Conservation (phyloP, 495 filamentous ascomycete genomes). For the Talaromyces ruber region DNA sequence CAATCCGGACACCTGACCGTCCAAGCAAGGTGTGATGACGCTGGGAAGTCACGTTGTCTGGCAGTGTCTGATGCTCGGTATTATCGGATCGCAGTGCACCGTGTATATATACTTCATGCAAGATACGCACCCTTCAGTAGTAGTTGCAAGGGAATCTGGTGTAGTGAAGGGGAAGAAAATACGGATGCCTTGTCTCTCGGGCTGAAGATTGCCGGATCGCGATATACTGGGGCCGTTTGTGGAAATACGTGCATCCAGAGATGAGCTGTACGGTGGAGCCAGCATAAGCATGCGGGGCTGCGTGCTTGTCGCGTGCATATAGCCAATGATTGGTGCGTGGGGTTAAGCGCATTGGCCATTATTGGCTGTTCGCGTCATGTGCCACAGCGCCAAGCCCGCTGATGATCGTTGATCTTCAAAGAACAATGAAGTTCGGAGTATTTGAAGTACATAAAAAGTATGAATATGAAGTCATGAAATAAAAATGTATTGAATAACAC, state of each 20-base stretch:
- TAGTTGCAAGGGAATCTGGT: neutral
- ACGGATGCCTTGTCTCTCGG: neutral
- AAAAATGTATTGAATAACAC: neutral
- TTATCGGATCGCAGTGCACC: neutral
- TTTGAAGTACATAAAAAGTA: neutral
- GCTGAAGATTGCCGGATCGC: neutral
- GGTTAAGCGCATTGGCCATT: neutral
- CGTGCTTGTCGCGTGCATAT: neutral
- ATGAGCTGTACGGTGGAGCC: neutral
- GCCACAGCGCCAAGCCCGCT: neutral
- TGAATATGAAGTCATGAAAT: neutral
- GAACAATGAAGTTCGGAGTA: too few relatives aligned
- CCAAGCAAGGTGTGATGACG: neutral
- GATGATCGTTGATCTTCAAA: neutral
- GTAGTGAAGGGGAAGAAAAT: neutral
- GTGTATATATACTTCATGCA: neutral
- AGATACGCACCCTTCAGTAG: neutral
- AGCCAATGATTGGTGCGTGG: neutral
- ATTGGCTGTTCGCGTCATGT: neutral
- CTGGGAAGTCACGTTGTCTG: neutral
- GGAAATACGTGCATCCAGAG: neutral
- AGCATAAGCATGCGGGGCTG: neutral
- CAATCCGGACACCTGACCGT: constrained; percentile 2
- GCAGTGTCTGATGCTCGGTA: neutral
- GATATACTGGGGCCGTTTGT: neutral